Base-by-base conservation (phyloP, 352 stramenopile genomes). In the Elongisporangium undulatum region DNA sequence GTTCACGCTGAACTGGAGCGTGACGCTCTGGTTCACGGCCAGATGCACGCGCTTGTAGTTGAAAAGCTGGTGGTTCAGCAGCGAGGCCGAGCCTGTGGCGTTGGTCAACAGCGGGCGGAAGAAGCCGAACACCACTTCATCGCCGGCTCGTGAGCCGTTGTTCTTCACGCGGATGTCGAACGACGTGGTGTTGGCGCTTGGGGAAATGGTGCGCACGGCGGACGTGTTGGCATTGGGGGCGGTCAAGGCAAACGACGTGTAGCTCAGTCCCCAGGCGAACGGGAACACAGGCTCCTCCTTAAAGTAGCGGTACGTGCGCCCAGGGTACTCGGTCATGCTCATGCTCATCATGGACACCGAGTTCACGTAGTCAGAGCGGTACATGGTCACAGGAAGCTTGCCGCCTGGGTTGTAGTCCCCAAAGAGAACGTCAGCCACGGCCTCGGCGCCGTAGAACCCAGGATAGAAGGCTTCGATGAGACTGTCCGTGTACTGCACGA, bases 221-320 rank as follows among this genome's bases (percentile, higher is more conserved):
- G 51, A 21, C 20, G 16, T 55, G 45, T 51, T 21, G 51, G 51
- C 24, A 23, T 49, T 4, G 17, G 17, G 2, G 7, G 60, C 51
- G 3, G 34, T 49, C 20, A 80, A 20, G 0, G 49, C 56, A 29
- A 93, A 93, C n/a, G 50, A 76, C 8, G 86, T 89, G 69, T 96
- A 96, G 54, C 73, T 89, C 29, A 96, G 63, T 9, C 87, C 87
- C 49, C 72, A 85, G 13, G 85, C 87, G 58, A 96, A 96, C 1
- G 78, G 68, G 51, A 89, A 89, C 24, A 96, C 75, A 1, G 79
- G 68, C 15, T 80, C 58, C 54, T 85, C 87, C 49, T 74, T 86
- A 66, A 79, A 95, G 60, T 95, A 96, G 3, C 84, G 67, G 59
- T 96, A 93, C 24, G 85, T 92, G 8, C 87, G 73, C 0, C 86